Evolutionary conservation across 2,329 filamentous ascomycete genomes (phyloP).

Genomic region (Fusarium proliferatum): DNA sequence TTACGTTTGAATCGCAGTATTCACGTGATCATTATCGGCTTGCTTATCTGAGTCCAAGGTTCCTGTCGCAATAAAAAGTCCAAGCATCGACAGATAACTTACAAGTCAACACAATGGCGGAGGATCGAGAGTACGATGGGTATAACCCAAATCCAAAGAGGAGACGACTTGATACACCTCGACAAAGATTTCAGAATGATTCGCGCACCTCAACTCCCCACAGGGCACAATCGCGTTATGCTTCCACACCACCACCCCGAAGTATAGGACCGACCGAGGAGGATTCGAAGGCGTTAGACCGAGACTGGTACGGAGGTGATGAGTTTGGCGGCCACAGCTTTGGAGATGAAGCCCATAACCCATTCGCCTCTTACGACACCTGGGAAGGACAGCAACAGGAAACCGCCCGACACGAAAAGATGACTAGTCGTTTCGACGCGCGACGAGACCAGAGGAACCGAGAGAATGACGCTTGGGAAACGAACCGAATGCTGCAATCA

Average conservation of each 20-base stretch:
- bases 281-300: constrained; percentile 80
- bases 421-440: constrained; percentile 74
- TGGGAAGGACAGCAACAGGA: constrained; percentile 84
- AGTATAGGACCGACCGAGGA: constrained; percentile 69
- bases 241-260: constrained; percentile 51
- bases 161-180: constrained; percentile 50
- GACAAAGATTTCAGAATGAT: constrained; percentile 47
- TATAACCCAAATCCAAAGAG: constrained; percentile 56
- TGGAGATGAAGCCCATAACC: constrained; percentile 92
- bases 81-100: neutral
- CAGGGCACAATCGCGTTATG: constrained; percentile 53
- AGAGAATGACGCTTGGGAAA: constrained; percentile 98
- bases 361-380: constrained; percentile 82
- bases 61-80: neutral
- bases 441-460: constrained; percentile 86
- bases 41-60: constrained; percentile 1
- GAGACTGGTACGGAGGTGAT: constrained; percentile 93
- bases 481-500: constrained; percentile 96
- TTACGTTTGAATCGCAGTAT: neutral
- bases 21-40: constrained; percentile 7
- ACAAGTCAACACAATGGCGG: constrained; percentile 45
- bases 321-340: constrained; percentile 85
- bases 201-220: constrained; percentile 50
- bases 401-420: constrained; percentile 80
- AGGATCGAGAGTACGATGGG: constrained; percentile 52